phyloP scores from a whole-genome alignment of 164 flowering plant species.

The Magnolia changhungtana region DNA sequence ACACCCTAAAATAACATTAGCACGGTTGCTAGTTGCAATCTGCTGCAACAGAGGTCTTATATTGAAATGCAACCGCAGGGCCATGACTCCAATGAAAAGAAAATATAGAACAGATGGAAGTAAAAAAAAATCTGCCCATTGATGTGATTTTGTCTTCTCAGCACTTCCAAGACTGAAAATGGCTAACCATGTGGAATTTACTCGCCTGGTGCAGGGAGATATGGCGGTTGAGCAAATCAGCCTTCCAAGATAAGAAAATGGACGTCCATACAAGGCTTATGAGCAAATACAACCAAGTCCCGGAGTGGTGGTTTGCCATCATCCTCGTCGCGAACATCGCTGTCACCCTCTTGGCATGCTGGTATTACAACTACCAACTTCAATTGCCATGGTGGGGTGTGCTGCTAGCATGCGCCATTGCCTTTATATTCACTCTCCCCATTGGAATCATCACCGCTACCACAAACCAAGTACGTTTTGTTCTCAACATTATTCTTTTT shows the following conservation, averaged over 20 bases:
- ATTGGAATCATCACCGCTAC: conserved; percentile 87
- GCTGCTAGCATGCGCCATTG: conserved; percentile 62
- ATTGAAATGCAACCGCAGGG: no score
- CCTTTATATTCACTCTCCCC: conserved; percentile 81
- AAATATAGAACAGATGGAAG: background rate
- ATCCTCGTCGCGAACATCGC: conserved; percentile 62
- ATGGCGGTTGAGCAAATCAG: conserved; percentile 61
- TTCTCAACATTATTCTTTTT: background rate
- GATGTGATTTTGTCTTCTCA: background rate
- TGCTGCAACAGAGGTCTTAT: no score
- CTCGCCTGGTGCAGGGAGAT: conserved; percentile 43
- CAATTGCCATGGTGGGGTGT: conserved; percentile 96
- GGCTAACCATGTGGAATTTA: background rate
- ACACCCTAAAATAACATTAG: no score
- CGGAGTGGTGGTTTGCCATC: conserved; percentile 75
- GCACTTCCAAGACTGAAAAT: background rate
- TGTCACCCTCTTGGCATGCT: conserved; percentile 53
- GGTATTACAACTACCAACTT: conserved; percentile 67
- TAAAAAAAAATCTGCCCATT: background rate
- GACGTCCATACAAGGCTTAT: conserved; percentile 77
- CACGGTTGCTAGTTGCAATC: no score
- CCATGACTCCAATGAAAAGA: no score
- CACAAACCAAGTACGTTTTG: conserved; percentile 61
- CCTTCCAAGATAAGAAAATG: conserved; percentile 53
- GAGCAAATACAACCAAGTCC: conserved; percentile 69